phyloP scores from a whole-genome alignment of 257 asterid genomes.

The Leonotis leonurus region DNA sequence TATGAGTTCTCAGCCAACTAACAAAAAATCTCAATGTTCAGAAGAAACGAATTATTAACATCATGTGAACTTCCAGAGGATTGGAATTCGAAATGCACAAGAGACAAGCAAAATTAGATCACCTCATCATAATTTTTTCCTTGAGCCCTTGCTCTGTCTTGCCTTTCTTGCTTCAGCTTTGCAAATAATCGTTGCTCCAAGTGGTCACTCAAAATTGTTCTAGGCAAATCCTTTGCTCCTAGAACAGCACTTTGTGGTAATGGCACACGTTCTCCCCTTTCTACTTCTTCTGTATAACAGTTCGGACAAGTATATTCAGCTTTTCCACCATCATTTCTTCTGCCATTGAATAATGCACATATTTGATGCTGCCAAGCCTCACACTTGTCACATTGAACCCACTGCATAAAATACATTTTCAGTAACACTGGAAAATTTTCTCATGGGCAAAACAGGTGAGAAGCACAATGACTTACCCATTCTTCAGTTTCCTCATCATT shows the following conservation, averaged over 20 bases:
- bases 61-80: slow-evolving; percentile 13
- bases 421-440: slow-evolving; percentile 11
- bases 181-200: slow-evolving; percentile 71
- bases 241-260: slow-evolving; percentile 83
- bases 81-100: slow-evolving; percentile 11
- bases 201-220: slow-evolving; percentile 87
- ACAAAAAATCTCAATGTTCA: slow-evolving; percentile 6
- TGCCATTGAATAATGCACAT: slow-evolving; percentile 88
- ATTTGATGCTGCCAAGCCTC: slow-evolving; percentile 99
- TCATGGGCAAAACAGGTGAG: not conserved
- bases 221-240: slow-evolving; percentile 93
- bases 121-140: slow-evolving; percentile 91
- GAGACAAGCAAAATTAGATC: slow-evolving; percentile 18
- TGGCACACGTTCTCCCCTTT: slow-evolving; percentile 81
- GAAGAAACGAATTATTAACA: slow-evolving; percentile 1
- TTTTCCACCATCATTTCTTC: slow-evolving; percentile 91
- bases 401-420: slow-evolving; percentile 47
- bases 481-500: slow-evolving; percentile 98
- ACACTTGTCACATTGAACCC: slow-evolving; percentile 99
- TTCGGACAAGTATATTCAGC: slow-evolving; percentile 99
- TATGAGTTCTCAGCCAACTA: not conserved
- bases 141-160: slow-evolving; percentile 72
- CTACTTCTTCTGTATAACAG: slow-evolving; percentile 83
- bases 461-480: slow-evolving; percentile 58
- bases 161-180: slow-evolving; percentile 78